Evolutionary conservation across 1,139 yeast genomes (phyloP), one percentile per base, ranked within the genome.

Genomic region (Pichia cactophila): DNA sequence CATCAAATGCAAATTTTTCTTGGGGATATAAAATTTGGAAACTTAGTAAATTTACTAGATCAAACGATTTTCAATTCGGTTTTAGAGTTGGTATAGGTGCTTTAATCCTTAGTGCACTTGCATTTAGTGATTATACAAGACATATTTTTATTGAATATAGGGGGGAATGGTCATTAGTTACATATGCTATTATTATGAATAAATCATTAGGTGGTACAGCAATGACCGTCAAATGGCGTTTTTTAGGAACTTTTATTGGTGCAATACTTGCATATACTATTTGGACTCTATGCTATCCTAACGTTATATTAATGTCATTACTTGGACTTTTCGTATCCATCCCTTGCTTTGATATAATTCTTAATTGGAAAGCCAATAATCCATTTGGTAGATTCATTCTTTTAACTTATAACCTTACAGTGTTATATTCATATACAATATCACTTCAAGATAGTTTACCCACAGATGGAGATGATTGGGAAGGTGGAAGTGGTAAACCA

Each of bases 201-300:
- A 86, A 86, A 61, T 83, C 90, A 0, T 70, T 86, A n/a, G 96
- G 95, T 14, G 95, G 95, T 0, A 87, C 95, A 0, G 76, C 86
- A 16, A 80, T 82, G 79, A 83, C 94, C 0, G 81, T 84, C 1
- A 82, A 83, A 55, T 82, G 86, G 79, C 72, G 96, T 55, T 73
- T 86, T 49, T 58, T 82, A 17, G 96, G 96, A 0, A 86, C 95
- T 0, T 78, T 81, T 54, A 50, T 83, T 11, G 96, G 96, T 0
- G 86, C 90, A 1, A 56, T 71, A 14, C 58, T 72, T 7, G 95
- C 95, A 0, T 81, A 72, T 57, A 14, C 71, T 2, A 70, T 77
- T 7, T 86, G 92, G 89, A 61, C 67, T 4, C 17, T 75, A 1
- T 76, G 80, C 46, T 80, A 79, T 50, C 88, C 81, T 1, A 76